Evolutionary conservation across 164 flowering plant species (phyloP).

Genomic region (Dillenia suffruticosa): DNA sequence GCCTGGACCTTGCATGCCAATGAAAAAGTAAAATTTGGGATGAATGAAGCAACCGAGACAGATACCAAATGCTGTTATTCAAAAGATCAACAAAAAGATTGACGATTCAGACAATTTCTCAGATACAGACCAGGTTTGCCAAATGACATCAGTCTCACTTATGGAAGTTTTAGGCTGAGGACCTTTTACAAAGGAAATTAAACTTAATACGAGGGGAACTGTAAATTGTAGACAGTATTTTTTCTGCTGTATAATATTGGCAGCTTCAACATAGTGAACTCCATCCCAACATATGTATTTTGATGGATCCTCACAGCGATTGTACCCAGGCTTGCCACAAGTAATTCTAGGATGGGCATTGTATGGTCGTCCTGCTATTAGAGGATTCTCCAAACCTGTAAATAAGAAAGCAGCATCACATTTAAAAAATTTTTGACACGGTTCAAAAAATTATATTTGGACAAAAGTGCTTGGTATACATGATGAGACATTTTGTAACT

Average conservation of each 20-base stretch:
- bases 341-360: constrained; percentile 34
- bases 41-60: too few relatives aligned
- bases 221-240: constrained; percentile 38
- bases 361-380: constrained; percentile 55
- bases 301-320: constrained; percentile 31
- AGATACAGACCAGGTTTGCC: neutral
- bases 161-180: too few relatives aligned
- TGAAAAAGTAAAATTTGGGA: too few relatives aligned
- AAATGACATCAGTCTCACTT: neutral
- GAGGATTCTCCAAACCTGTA: constrained; percentile 50
- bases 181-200: constrained; percentile 20
- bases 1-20: too few relatives aligned
- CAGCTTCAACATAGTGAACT: constrained; percentile 62
- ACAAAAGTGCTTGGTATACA: neutral
- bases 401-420: neutral
- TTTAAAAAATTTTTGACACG: too few relatives aligned
- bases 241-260: constrained; percentile 40
- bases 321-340: constrained; percentile 37
- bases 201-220: constrained; percentile 36
- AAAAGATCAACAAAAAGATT: too few relatives aligned
- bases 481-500: neutral
- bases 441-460: too few relatives aligned
- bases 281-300: constrained; percentile 61
- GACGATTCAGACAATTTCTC: too few relatives aligned
- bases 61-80: too few relatives aligned